These are phyloP conservation scores for Mycena haematopus DNA, from an alignment of 768 basidiomycete genomes.

Conservation along the genomic window DNA sequence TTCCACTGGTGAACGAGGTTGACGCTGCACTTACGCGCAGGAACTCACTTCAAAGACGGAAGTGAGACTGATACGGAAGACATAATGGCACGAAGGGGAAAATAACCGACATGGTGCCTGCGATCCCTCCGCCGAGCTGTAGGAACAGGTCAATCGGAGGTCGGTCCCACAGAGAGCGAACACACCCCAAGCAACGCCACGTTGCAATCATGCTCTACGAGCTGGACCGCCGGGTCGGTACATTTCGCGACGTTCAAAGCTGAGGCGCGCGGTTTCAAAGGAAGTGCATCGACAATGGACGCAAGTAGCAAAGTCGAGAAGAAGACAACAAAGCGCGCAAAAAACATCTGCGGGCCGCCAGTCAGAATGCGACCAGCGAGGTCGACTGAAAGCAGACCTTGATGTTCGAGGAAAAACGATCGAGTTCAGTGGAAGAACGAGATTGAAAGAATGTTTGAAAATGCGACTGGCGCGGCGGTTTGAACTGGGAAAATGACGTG, in stretches of 20 bases:
- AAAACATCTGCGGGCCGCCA: slow-evolving; percentile 21
- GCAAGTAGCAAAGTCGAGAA: slow-evolving; percentile 21
- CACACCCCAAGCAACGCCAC: slow-evolving; percentile 32
- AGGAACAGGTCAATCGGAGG: background rate
- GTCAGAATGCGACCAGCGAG: background rate
- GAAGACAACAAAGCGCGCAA: slow-evolving; percentile 24
- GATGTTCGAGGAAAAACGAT: background rate
- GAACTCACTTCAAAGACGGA: slow-evolving; percentile 26
- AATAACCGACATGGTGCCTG: slow-evolving; percentile 27
- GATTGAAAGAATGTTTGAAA: slow-evolving; percentile 28
- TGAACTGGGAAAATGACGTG: slow-evolving; percentile 10
- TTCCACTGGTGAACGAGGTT: slow-evolving; percentile 29
- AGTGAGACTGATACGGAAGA: background rate
- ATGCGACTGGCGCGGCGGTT: slow-evolving; percentile 27
- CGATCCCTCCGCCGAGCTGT: slow-evolving; percentile 32
- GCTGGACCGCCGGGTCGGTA: slow-evolving; percentile 27
- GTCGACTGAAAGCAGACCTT: background rate
- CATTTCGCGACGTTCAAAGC: slow-evolving; percentile 30
- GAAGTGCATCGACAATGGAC: slow-evolving; percentile 23
- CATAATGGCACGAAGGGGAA: background rate
- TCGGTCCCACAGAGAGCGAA: background rate
- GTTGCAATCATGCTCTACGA: slow-evolving; percentile 31
- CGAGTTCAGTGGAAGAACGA: slow-evolving; percentile 19
- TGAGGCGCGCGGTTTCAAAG: slow-evolving; percentile 19
- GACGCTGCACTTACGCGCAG: slow-evolving; percentile 27